Evolutionary conservation across 805 yeast species (phyloP).

Genomic region (Saturnispora sanitii): DNA sequence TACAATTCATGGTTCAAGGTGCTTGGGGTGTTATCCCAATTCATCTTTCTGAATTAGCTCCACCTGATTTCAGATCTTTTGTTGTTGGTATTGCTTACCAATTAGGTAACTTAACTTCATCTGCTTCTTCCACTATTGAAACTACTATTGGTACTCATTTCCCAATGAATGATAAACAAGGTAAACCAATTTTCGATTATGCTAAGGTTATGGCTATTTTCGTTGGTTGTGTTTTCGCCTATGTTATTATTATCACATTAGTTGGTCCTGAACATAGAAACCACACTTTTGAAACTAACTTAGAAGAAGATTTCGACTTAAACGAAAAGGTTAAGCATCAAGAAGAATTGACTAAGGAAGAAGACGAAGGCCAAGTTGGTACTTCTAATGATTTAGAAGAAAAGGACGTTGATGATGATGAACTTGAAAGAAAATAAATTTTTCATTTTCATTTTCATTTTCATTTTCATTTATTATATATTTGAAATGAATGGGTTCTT

Average conservation of each 20-base stretch:
- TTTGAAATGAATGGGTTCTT: too few species aligned
- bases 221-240: slow-evolving; percentile 52
- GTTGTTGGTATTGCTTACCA: slow-evolving; percentile 58
- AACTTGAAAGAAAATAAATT: not conserved
- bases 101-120: slow-evolving; percentile 57
- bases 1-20: slow-evolving; percentile 59
- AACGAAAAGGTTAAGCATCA: slow-evolving; percentile 13
- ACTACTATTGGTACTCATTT: slow-evolving; percentile 50
- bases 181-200: slow-evolving; percentile 35
- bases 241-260: slow-evolving; percentile 37
- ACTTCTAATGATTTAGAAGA: slow-evolving; percentile 6
- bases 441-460: not conserved
- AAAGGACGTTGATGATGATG: not conserved
- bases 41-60: slow-evolving; percentile 51
- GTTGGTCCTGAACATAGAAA: slow-evolving; percentile 52
- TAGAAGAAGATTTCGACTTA: slow-evolving; percentile 14
- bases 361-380: slow-evolving; percentile 8
- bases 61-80: slow-evolving; percentile 53
- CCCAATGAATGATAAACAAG: slow-evolving; percentile 29
- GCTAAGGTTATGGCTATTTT: slow-evolving; percentile 58
- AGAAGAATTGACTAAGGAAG: slow-evolving; percentile 8
- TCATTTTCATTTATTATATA: too few species aligned
- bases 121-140: slow-evolving; percentile 63
- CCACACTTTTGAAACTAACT: slow-evolving; percentile 17
- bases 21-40: slow-evolving; percentile 62